These are phyloP conservation scores for Suhomyces wounanorum DNA, from an alignment of 1,139 yeast species.

Conservation along the genomic window DNA sequence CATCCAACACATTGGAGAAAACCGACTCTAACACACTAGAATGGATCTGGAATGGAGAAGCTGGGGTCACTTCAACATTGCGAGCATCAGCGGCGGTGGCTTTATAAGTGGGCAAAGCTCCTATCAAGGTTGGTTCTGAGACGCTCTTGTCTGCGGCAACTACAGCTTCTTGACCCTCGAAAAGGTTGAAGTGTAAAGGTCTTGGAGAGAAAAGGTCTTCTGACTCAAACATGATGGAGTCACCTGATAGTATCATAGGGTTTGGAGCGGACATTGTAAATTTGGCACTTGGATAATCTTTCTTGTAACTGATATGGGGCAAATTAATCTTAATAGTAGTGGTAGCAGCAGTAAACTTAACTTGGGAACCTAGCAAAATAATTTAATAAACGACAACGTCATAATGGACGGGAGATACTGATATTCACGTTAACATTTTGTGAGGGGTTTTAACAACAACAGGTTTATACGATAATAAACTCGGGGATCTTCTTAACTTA, in stretches of 20 bases:
- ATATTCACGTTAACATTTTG: slow-evolving; percentile 18
- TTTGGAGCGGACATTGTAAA: slow-evolving; percentile 27
- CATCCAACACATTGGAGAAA: slow-evolving; percentile 52
- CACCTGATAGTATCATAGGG: slow-evolving; percentile 31
- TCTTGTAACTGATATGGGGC: slow-evolving; percentile 4
- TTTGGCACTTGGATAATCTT: slow-evolving; percentile 4
- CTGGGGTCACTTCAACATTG: slow-evolving; percentile 12
- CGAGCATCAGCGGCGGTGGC: slow-evolving; percentile 12
- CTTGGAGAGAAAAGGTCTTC: slow-evolving; percentile 21
- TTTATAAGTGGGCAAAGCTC: slow-evolving; percentile 21
- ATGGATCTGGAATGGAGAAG: slow-evolving; percentile 55
- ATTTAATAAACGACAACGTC: slow-evolving; percentile 25
- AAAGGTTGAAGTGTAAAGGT: slow-evolving; percentile 14
- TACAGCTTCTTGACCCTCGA: slow-evolving; percentile 10
- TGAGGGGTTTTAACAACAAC: slow-evolving; percentile 21
- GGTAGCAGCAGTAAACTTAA: slow-evolving; percentile 3
- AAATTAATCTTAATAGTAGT: slow-evolving; percentile 5
- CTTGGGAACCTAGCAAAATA: slow-evolving; percentile 10
- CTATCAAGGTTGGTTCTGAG: slow-evolving; percentile 18
- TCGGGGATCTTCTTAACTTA: slow-evolving; percentile 9
- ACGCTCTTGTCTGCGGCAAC: slow-evolving; percentile 9
- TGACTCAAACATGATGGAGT: slow-evolving; percentile 34
- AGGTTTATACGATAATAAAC: slow-evolving; percentile 13
- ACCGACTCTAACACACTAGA: slow-evolving; percentile 64
- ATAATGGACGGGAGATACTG: slow-evolving; percentile 30